Evolutionary conservation across 345 rosid species (phyloP), one percentile per base, ranked within the genome.

Genomic region (Erysimum cheiranthoides): DNA sequence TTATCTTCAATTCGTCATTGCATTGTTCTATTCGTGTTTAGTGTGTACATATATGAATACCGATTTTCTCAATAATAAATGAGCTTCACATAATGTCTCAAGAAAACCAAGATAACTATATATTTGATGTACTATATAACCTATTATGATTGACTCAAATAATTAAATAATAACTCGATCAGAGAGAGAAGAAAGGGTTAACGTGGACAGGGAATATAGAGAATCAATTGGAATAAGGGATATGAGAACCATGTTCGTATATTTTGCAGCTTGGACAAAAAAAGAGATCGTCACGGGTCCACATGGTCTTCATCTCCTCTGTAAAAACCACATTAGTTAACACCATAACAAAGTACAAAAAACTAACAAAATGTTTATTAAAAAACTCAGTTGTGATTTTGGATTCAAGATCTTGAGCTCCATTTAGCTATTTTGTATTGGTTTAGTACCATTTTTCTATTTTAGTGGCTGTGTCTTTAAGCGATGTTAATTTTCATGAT

Each of bases 371-470:
- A 45, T 3, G 18, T n/a, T 6, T 45, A n/a, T n/a, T 45, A 1
- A n/a, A 45, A 45, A 45, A 1, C 6, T 39, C 5, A 30, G 27
- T 17, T 63, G 50, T 52, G 53, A 39, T 52, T 52, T 63, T 63
- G 35, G 70, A 73, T 28, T 62, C 45, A 73, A 62, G 45, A 62
- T 52, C 16, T 51, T 42, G 61, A 71, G 17, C 28, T 27, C 31
- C 61, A 38, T 28, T 16, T 1, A 36, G 2, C 25, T 36, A 34
- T 36, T 27, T 63, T 47, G 18, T 51, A 25, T 47, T 60, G 25
- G 35, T 47, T 57, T 11, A 27, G 7, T 51, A 14, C 31, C 14
- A 53, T 53, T 53, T 7, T 53, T 53, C 2, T 53, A 27, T 53
- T 27, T 35, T 14, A 36, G 16, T 18, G 31, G 10, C 40, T 5